Conservation (phyloP, 768 basidiomycete species). For the Chiua virens region DNA sequence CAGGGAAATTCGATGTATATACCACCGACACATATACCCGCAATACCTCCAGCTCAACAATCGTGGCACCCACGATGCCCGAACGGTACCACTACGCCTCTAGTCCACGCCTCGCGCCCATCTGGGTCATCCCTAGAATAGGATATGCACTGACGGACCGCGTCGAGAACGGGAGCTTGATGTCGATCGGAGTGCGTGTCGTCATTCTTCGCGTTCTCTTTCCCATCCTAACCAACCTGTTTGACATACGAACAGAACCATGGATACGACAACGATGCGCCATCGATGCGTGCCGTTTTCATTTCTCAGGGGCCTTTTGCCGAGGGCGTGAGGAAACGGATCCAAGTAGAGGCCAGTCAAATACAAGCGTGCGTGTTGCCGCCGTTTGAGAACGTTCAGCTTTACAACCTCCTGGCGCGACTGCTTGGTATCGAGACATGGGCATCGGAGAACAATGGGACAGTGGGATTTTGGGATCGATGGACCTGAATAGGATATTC, state of each 20-base stretch:
- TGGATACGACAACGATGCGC: constrained; percentile 79
- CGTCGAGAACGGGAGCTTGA: constrained; percentile 47
- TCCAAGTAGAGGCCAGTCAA: constrained; percentile 18
- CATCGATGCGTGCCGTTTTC: constrained; percentile 84
- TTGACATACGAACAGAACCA: constrained; percentile 55
- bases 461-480: constrained; percentile 76
- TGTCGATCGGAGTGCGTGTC: constrained; percentile 65
- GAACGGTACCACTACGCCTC: constrained; percentile 71
- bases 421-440: constrained; percentile 59
- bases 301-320: constrained; percentile 88
- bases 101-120: constrained; percentile 73
- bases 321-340: constrained; percentile 7
- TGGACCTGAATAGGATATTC: constrained; percentile 26
- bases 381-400: constrained; percentile 77
- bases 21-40: constrained; percentile 13
- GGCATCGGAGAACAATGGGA: constrained; percentile 72
- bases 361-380: constrained; percentile 59
- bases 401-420: constrained; percentile 78
- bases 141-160: constrained; percentile 77
- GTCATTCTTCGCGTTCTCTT: background rate
- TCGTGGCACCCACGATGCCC: constrained; percentile 55
- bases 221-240: background rate
- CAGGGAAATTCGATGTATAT: constrained; percentile 61
- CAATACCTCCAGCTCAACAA: background rate
- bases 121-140: constrained; percentile 78